Conservation (phyloP, 1,139 yeast genomes). For the Magnusiomyces paraingens region DNA sequence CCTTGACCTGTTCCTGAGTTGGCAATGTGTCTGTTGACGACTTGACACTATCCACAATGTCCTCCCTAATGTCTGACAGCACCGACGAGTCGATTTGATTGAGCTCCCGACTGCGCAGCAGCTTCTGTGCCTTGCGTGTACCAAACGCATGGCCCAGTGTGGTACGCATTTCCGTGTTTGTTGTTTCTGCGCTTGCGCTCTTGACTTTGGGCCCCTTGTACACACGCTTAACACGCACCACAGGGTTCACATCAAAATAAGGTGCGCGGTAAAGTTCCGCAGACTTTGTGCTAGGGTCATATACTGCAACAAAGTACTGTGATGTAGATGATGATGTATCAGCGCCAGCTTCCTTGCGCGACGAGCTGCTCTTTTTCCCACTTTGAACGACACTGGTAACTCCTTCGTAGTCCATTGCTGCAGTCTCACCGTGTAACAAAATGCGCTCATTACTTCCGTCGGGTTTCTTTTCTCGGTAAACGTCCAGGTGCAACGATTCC, state of each 20-base stretch:
- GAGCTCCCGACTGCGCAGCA: slow-evolving; percentile 71
- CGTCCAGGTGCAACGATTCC: slow-evolving; percentile 50
- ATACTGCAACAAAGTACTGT: slow-evolving; percentile 43
- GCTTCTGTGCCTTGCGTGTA: slow-evolving; percentile 91
- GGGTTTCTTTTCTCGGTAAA: slow-evolving; percentile 42
- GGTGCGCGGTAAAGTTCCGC: slow-evolving; percentile 61
- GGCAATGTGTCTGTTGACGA: slow-evolving; percentile 69
- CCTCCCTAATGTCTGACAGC: slow-evolving; percentile 66
- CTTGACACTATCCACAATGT: slow-evolving; percentile 75
- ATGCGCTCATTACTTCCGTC: slow-evolving; percentile 38
- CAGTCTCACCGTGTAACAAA: slow-evolving; percentile 73
- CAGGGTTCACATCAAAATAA: slow-evolving; percentile 46
- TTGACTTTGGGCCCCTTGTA: slow-evolving; percentile 58
- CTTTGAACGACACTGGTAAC: slow-evolving; percentile 38
- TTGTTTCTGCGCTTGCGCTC: slow-evolving; percentile 18
- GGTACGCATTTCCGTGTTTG: slow-evolving; percentile 57
- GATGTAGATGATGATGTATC: slow-evolving; percentile 20
- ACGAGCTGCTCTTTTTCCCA: not conserved
- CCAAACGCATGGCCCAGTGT: slow-evolving; percentile 95
- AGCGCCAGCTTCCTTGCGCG: slow-evolving; percentile 9
- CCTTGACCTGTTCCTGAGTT: slow-evolving; percentile 51
- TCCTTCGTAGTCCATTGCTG: slow-evolving; percentile 68
- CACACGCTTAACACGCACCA: slow-evolving; percentile 29
- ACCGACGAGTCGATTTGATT: slow-evolving; percentile 82
- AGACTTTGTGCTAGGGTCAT: slow-evolving; percentile 53